Conservation (phyloP, 208 protist species). For the Crithidia fasciculata region DNA sequence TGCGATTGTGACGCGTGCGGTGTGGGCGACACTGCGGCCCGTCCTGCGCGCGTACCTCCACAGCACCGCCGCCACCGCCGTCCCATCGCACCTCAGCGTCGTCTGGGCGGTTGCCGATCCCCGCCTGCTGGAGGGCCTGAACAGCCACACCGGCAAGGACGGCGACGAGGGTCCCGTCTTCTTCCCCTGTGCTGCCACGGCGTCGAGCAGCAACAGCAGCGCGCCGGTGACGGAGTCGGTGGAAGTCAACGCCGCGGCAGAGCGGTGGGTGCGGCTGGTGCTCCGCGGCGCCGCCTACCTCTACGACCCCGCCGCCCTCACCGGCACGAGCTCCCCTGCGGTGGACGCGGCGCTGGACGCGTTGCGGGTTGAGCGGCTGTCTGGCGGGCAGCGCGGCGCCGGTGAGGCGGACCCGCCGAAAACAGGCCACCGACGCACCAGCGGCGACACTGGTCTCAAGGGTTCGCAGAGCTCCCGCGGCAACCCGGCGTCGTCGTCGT, state of each 20-base stretch:
- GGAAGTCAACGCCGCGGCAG: conserved; percentile 2
- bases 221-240: neutral
- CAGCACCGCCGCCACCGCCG: neutral
- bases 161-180: neutral
- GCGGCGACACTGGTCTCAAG: conserved; percentile 7
- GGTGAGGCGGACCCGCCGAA: conserved; percentile 9
- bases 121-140: conserved; percentile 36
- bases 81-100: conserved; percentile 41
- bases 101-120: conserved; percentile 52
- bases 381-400: neutral
- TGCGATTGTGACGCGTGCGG: conserved; percentile 24
- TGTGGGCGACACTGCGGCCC: conserved; percentile 32
- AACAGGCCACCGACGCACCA: neutral
- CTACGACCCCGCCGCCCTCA: conserved; percentile 14
- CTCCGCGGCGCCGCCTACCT: conserved; percentile 25
- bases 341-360: conserved; percentile 23
- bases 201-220: neutral
- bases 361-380: conserved; percentile 11
- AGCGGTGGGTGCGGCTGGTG: conserved; percentile 29
- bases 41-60: conserved; percentile 20
- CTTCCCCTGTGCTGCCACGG: neutral
- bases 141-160: conserved; percentile 1
- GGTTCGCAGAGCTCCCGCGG: neutral
- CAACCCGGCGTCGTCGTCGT: conserved; percentile 2
- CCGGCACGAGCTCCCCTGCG: conserved; percentile 8